Evolutionary conservation across 768 basidiomycete genomes (phyloP), one percentile per base, ranked within the genome.

Genomic region (Leucogyrophana mollusca): DNA sequence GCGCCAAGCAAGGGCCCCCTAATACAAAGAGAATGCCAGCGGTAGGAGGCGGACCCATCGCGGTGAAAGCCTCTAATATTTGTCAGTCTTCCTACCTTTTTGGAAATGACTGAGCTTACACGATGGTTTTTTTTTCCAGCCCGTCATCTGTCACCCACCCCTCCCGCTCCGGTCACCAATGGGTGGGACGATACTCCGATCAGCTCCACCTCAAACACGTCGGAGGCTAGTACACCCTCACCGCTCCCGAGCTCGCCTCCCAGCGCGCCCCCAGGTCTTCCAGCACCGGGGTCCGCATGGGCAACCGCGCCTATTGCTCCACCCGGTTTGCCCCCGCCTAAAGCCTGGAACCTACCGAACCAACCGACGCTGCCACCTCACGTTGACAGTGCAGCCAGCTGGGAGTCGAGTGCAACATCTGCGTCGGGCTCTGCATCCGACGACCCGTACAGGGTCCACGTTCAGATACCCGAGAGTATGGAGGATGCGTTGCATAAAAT

Each of bases 401-500:
- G 62, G 59, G 55, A 35, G 24, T 66, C 64, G 2, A 47, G 30
- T 6, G 48, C 61, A 2, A 43, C 35, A 8, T 45, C 55, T 6
- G 27, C 7, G 7, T 30, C 13, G 27, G 27, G 27, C 13, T 30
- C 27, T 30, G 6, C 27, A 30, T 30, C 22, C 4, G 58, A 66
- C 35, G 49, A 66, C 22, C 62, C 57, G 4, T 46, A 51, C 39
- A 46, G 21, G 4, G 45, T 55, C 33, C 53, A 48, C 27, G 43
- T 66, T 34, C 39, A 54, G n/a, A 58, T 60, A 32, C 56, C 56
- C 4, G 65, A 56, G 16, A 51, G 52, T 4, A 58, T 64, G 53
- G 63, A 64, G 21, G 56, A 57, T 43, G 65, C 62, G 14, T 59
- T 64, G 27, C 57, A 66, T 30, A 55, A 59, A 14, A 41, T 60